Base-by-base conservation (phyloP, 108 stramenopile genomes). In the Thalassiosira profunda region DNA sequence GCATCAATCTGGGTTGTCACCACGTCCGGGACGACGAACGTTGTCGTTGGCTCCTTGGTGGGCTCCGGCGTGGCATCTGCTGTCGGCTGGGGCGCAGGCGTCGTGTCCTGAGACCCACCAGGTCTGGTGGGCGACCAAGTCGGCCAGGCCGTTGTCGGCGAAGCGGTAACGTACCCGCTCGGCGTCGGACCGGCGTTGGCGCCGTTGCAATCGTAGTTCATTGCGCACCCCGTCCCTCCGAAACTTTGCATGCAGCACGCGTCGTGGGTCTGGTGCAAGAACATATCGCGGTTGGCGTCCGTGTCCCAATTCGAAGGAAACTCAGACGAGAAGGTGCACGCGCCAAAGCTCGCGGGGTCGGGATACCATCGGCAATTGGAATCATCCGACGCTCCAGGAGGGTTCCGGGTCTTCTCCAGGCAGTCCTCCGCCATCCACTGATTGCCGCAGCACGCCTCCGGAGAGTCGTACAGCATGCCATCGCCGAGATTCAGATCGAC, bases 1-100 rank as follows among this genome's bases (percentile, higher is more conserved):
- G 53, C 53, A 33, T 72, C 60, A 0, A 72, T 54, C 0, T 42
- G 53, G 31, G 9, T 21, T 26, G 14, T 31, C 8, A 70, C 35
- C 20, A 58, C 57, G 7, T 46, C 47, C 20, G 68, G 68, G 3
- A 41, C 14, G 10, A 58, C 49, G 17, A 37, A 58, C 28, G 12
- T 34, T 4, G 14, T 26, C 28, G n/a, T n/a, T n/a, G n/a, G n/a
- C n/a, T n/a, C n/a, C n/a, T n/a, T n/a, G n/a, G 54, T 55, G 17
- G 66, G 66, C 20, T 11, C 28, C 53, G 57, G 57, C 4, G 28
- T 58, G 2, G 38, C 10, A 17, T 17, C 31, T 1, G 45, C 46
- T 18, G 53, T 20, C 49, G 67, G 67, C 26, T 26, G 25, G 5
- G 36, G 41, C 29, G 21, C 4, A 3, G 67, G 9, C 33, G 52